Percentiles rank a stretch among this genome's conserved stretches.
Evolutionary conservation across 2,329 filamentous ascomycete species (phyloP).

Genomic region (Penicillium capsulatum): DNA sequence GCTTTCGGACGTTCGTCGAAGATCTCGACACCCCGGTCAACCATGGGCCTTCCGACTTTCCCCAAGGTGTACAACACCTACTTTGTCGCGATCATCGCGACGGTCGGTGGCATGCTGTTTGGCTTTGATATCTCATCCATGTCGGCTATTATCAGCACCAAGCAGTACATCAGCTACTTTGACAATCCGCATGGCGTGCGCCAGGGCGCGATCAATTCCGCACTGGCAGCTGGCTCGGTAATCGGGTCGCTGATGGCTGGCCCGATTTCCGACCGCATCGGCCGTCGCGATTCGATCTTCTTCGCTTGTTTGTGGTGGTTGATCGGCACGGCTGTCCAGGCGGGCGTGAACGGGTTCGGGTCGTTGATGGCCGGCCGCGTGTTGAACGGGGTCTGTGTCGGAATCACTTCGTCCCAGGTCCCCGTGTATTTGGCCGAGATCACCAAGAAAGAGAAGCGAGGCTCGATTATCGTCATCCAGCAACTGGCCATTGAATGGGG

Average conservation of each 20-base stretch:
- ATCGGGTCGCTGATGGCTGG: constrained; percentile 49
- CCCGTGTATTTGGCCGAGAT: constrained; percentile 67
- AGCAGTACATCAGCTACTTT: constrained; percentile 15
- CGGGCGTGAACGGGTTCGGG: constrained; percentile 23
- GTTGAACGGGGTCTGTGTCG: constrained; percentile 67
- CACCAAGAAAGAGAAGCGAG: constrained; percentile 52
- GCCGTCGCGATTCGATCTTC: constrained; percentile 44
- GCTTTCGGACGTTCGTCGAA: no score
- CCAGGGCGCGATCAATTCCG: constrained; percentile 37
- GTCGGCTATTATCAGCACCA: constrained; percentile 33
- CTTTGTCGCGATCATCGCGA: constrained; percentile 13
- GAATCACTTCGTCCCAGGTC: constrained; percentile 67
- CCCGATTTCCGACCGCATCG: constrained; percentile 48
- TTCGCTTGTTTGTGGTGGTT: constrained; percentile 21
- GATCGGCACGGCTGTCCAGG: constrained; percentile 20
- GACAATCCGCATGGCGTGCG: constrained; percentile 11
- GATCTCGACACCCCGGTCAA: constrained; percentile 17
- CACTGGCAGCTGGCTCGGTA: constrained; percentile 38
- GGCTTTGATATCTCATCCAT: constrained; percentile 57
- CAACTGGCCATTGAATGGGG: constrained; percentile 71
- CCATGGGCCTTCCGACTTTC: constrained; percentile 19
- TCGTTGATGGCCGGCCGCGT: constrained; percentile 57
- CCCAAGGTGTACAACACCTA: constrained; percentile 21
- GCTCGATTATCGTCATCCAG: constrained; percentile 63
- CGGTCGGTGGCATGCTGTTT: constrained; percentile 50